phyloP scores from a whole-genome alignment of 306 rosid species.

The Vigna mungo region DNA sequence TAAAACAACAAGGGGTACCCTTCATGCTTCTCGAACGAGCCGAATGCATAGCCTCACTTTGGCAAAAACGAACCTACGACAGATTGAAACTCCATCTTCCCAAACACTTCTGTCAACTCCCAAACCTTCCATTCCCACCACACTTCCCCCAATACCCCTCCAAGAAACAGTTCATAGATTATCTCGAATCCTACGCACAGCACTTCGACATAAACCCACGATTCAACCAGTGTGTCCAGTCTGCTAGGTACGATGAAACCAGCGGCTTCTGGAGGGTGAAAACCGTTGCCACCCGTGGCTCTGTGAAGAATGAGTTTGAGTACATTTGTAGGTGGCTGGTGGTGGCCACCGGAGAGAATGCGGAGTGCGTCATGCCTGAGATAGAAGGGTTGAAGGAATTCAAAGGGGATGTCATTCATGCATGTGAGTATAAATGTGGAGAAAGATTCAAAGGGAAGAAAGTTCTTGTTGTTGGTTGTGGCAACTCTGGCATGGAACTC shows the following conservation, averaged over 20 bases:
- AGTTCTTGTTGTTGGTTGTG: constrained; percentile 90
- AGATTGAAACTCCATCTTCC: constrained; percentile 97
- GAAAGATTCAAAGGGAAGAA: constrained; percentile 76
- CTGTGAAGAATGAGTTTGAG: constrained; percentile 57
- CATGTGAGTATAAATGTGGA: constrained; percentile 82
- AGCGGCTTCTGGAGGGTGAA: constrained; percentile 78
- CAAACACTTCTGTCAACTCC: constrained; percentile 87
- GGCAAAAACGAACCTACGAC: constrained; percentile 91
- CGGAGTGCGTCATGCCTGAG: constrained; percentile 79
- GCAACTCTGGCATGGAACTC: constrained; percentile 96
- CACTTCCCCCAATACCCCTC: constrained; percentile 88
- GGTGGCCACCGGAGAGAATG: constrained; percentile 97
- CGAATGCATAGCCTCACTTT: constrained; percentile 88
- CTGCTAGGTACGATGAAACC: constrained; percentile 71
- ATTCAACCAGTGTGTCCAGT: constrained; percentile 78
- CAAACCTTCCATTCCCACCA: constrained; percentile 75
- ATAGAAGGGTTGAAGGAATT: constrained; percentile 73
- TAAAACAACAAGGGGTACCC: constrained; percentile 83
- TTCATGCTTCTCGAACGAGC: constrained; percentile 76
- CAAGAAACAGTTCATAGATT: constrained; percentile 72
- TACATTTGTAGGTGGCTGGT: constrained; percentile 85
- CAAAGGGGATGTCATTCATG: constrained; percentile 75
- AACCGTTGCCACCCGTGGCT: constrained; percentile 50
- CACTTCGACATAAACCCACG: constrained; percentile 71
- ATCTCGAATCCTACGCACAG: constrained; percentile 72